phyloP scores from a whole-genome alignment of 768 basidiomycete genomes.

The Phanerochaete carnosa region DNA sequence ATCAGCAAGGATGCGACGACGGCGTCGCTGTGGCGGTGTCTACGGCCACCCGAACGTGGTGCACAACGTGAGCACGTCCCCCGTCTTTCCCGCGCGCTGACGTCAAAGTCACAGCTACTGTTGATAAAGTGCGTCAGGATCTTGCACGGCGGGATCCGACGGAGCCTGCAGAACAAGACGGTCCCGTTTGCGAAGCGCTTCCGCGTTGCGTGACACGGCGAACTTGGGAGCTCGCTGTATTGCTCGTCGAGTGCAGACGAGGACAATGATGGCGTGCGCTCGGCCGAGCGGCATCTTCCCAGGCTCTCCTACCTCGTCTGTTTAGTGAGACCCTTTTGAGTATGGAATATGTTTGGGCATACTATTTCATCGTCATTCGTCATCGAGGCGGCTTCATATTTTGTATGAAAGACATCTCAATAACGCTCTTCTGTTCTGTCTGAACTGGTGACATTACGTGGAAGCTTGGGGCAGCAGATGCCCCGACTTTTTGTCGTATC shows the following conservation, averaged over 20 bases:
- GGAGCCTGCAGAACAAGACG: constrained; percentile 41
- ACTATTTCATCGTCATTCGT: too few species aligned
- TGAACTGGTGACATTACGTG: too few species aligned
- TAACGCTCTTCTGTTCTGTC: too few species aligned
- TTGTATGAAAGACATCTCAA: too few species aligned
- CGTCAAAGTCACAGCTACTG: constrained; percentile 32
- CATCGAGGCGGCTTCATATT: too few species aligned
- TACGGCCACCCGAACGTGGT: constrained; percentile 89
- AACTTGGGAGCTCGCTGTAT: constrained; percentile 30
- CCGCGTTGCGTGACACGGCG: constrained; percentile 37
- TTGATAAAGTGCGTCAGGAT: constrained; percentile 62
- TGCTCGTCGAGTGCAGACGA: constrained; percentile 31
- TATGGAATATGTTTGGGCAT: too few species aligned
- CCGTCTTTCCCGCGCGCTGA: background rate
- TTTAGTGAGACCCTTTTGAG: too few species aligned
- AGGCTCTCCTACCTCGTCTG: too few species aligned
- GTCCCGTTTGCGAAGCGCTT: constrained; percentile 49
- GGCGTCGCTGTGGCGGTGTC: constrained; percentile 91
- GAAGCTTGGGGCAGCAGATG: too few species aligned
- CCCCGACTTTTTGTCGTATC: too few species aligned
- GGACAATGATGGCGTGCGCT: constrained; percentile 30
- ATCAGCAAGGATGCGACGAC: constrained; percentile 91
- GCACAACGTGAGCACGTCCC: constrained; percentile 59
- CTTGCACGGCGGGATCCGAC: constrained; percentile 48
- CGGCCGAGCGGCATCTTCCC: constrained; percentile 19